Evolutionary conservation across 75 land plant genomes (phyloP).

Genomic region (Sequoia sempervirens): DNA sequence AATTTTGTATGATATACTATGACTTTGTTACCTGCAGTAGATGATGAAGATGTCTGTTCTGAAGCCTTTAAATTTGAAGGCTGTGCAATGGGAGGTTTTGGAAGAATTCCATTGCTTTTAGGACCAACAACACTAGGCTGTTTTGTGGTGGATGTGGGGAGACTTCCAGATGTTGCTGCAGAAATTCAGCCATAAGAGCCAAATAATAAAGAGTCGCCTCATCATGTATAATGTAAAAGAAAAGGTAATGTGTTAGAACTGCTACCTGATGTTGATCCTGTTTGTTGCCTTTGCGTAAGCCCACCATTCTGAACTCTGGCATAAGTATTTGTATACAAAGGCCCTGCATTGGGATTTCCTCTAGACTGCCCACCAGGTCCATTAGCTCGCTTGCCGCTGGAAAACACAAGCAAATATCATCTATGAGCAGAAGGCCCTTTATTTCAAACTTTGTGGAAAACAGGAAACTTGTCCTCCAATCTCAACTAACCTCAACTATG

Average conservation of each 20-base stretch:
- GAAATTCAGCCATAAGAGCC: background rate
- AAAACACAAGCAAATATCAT: slow-evolving; percentile 2
- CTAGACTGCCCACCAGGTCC: slow-evolving; percentile 21
- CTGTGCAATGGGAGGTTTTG: slow-evolving; percentile 3
- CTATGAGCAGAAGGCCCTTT: background rate
- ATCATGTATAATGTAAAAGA: background rate
- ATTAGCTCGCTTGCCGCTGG: slow-evolving; percentile 28
- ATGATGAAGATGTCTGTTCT: background rate
- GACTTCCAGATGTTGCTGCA: background rate
- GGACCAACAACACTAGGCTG: background rate
- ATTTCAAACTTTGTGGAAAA: background rate
- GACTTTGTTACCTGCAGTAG: background rate
- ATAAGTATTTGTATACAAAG: slow-evolving; percentile 13
- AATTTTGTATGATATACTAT: background rate
- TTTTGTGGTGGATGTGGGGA: background rate
- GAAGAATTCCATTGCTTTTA: slow-evolving; percentile 5
- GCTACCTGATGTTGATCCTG: background rate
- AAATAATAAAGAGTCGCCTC: slow-evolving; percentile 5
- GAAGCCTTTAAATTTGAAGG: background rate
- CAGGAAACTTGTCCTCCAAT: background rate
- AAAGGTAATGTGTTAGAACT: background rate
- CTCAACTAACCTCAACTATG: background rate
- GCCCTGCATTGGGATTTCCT: slow-evolving; percentile 22
- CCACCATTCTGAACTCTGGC: slow-evolving; percentile 13
- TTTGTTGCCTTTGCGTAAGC: slow-evolving; percentile 10